Evolutionary conservation across 1,284 basidiomycete species (phyloP), one percentile per base, ranked within the genome.

Genomic region (Peniophora sp.): DNA sequence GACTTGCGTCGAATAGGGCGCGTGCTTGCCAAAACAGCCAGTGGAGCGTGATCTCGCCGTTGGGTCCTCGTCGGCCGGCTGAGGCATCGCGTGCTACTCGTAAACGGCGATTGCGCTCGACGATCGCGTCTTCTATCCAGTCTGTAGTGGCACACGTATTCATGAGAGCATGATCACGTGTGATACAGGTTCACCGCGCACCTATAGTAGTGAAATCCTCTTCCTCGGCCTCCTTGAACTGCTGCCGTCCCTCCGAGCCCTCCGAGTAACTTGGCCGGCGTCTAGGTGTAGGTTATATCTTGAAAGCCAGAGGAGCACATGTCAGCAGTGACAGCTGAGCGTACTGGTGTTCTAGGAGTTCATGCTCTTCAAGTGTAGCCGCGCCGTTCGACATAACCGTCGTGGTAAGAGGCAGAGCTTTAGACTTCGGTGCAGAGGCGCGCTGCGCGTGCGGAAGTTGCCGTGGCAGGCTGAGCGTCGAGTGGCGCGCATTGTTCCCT

Each of bases 101-200:
- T 58, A 88, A 72, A 39, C 89, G 78, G 59, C 86, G 72, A 54
- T 86, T 88, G 24, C 92, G 76, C 61, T 97, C 93, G 36, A 90
- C 78, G 49, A 95, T 81, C 2, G 92, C 92, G 69, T 97, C 94
- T 62, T 96, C 89, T 52, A 97, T 89, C 94, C 93, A 97, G 66
- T 97, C 93, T 83, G 55, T n/a, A 17, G 24, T n/a, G n/a, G n/a
- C n/a, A n/a, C n/a, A n/a, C 18, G 47, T 43, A 32, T 12, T 37
- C 53, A 39, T 32, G 11, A 36, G 41, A 15, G 51, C 52, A 47
- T 49, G 51, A 50, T 24, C 24, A 37, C 24, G 50, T 55, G 47
- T n/a, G 6, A 45, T 18, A 47, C 32, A 18, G 15, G 41, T 14
- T 9, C 32, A 32, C 12, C 47, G 66, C 74, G 60, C 57, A 82